Base-by-base conservation (phyloP, 2,329 filamentous ascomycete genomes). In the Penicillium sp. region DNA sequence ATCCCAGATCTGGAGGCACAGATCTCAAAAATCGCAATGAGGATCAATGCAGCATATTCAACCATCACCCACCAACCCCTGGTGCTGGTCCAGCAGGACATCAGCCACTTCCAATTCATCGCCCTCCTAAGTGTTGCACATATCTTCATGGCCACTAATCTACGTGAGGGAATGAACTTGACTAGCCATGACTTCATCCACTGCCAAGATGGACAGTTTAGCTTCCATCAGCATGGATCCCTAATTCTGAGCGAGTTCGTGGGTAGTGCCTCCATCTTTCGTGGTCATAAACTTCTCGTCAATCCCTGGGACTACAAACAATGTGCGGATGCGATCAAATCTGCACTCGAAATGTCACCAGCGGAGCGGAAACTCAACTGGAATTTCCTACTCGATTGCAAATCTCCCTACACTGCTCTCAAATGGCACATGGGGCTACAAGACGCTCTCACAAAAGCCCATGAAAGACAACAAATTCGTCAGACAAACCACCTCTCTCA, bases 161-260 rank as follows among this genome's bases (percentile, higher is more conserved):
- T 97, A 66, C 90, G 93, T 48, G 93, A 97, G 72, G 93, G 93
- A 62, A 97, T 97, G 93, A 97, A 97, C 69, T 77, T 97, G 48
- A 96, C 92, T 0, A 91, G 89, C 5, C 93, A 97, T 70, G 93
- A 97, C 69, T 97, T 90, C 67, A 82, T 97, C 35, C 88, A 90
- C 61, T 97, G 91, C 68, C 93, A 97, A 71, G 93, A 97, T 66
- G 91, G 91, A 38, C 82, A 83, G 60, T 77, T 83, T 53, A 77
- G 80, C 2, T 78, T 86, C 41, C 91, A 91, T 77, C 91, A 89
- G 74, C 85, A 94, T 68, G 90, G 90, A 2, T 91, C 91, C 1
- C 81, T 97, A 31, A 96, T 97, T 59, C 77, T 97, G 53, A 96
- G 90, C 60, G 93, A 97, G 70, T 97, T 97, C 68, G 96, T 92